These are phyloP conservation scores for Plenodomus tracheiphilus DNA, from an alignment of 2,329 filamentous ascomycete species.

Conservation along the genomic window DNA sequence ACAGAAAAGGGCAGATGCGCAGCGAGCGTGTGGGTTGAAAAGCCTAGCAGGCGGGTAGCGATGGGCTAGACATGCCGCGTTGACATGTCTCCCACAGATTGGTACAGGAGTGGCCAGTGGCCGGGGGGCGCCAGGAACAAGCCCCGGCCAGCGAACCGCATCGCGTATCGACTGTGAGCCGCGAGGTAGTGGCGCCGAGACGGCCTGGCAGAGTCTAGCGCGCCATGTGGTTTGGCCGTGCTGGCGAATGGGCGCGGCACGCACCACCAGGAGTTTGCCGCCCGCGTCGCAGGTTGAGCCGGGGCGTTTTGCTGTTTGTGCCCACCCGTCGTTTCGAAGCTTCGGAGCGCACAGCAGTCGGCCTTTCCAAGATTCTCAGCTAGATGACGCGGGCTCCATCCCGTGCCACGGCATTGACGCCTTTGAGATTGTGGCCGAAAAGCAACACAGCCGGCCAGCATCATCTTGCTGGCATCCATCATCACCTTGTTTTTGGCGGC, in stretches of 20 bases:
- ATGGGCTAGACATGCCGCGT: slow-evolving; percentile 23
- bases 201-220: slow-evolving; percentile 19
- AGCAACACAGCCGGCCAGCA: neutral
- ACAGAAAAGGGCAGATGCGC: slow-evolving; percentile 24
- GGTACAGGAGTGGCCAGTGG: slow-evolving; percentile 19
- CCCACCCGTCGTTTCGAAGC: slow-evolving; percentile 27
- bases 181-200: slow-evolving; percentile 6
- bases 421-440: neutral
- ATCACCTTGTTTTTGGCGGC: too few relatives aligned
- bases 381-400: slow-evolving; percentile 11
- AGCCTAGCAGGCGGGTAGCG: slow-evolving; percentile 19
- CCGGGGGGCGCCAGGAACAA: slow-evolving; percentile 24
- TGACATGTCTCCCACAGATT: slow-evolving; percentile 33
- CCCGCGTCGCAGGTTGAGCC: slow-evolving; percentile 31
- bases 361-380: slow-evolving; percentile 1
- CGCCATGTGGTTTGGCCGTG: slow-evolving; percentile 16
- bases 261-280: slow-evolving; percentile 14
- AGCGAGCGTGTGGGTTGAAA: slow-evolving; percentile 25
- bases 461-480: neutral
- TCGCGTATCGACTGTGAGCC: slow-evolving; percentile 7
- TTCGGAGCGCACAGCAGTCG: slow-evolving; percentile 5
- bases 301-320: slow-evolving; percentile 17
- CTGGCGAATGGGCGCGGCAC: slow-evolving; percentile 16
- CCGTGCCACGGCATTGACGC: slow-evolving; percentile 20
- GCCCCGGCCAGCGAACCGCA: slow-evolving; percentile 22